Evolutionary conservation across 1,284 basidiomycete species (phyloP), one percentile per base, ranked within the genome.

Genomic region (Puccinia novopanici): DNA sequence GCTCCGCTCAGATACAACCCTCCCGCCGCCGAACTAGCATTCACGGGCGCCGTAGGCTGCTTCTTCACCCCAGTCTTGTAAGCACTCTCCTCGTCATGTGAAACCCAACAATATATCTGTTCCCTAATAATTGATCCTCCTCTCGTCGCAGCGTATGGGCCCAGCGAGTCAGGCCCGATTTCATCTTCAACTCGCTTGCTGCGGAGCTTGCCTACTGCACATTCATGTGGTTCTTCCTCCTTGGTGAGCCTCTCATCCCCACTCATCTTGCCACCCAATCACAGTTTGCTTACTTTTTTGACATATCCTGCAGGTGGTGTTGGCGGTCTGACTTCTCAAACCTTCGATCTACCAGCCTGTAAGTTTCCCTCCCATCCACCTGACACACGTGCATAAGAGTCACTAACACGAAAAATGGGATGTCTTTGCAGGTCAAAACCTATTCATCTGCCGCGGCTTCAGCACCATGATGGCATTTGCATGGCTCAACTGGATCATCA

Each of bases 391-490:
- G n/a, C 52, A 8, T 19, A 48, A 27, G 55, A 27, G n/a, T 8
- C 24, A 57, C 2, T 12, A 57, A 45, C 42, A 17, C 6, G 52
- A 8, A 12, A 48, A 45, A 19, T 24, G 3, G 45, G 3, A 27
- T 42, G 3, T 40, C 4, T 30, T 1, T 34, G 22, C 45, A 75
- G 74, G 74, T 75, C 74, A 75, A 75, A 63, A 63, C 45, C 42
- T 75, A 24, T 75, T 75, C 74, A 75, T 75, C 42, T 75, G 74
- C 57, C 74, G 74, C 22, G 74, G 74, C 6, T 75, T 75, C 42
- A 75, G 74, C 40, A 65, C 74, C 13, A 75, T 75, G 74, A 75
- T 75, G 74, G 74, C 74, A 6, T 75, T 75, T 52, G 55, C 74
- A 0, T 75, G 74, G 74, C 57, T 75, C 24, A 61, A 48, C 42